These are phyloP conservation scores for Rhizopogon sp. DNA, from an alignment of 768 basidiomycete species.

Conservation along the genomic window DNA sequence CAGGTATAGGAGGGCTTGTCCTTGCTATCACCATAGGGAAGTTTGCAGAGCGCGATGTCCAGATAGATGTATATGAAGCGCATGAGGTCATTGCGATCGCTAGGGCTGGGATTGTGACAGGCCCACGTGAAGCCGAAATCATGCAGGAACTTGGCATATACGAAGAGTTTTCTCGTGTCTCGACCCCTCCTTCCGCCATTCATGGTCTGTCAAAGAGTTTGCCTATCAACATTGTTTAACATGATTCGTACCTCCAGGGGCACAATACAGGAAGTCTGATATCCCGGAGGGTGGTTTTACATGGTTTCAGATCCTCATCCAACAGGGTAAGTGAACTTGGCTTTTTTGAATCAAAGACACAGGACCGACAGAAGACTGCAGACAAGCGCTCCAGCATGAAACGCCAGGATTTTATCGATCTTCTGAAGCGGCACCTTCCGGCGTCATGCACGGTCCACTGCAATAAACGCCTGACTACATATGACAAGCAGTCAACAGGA, in stretches of 20 bases:
- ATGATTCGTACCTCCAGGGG: not conserved
- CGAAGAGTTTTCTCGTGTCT: slow-evolving; percentile 9
- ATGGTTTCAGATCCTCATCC: slow-evolving; percentile 15
- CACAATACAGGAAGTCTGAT: slow-evolving; percentile 16
- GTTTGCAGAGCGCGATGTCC: slow-evolving; percentile 23
- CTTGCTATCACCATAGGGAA: slow-evolving; percentile 30
- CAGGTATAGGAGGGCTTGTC: slow-evolving; percentile 33
- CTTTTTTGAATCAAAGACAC: slow-evolving; percentile 19
- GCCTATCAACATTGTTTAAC: not conserved
- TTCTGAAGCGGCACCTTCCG: slow-evolving; percentile 15
- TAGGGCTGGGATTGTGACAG: slow-evolving; percentile 39
- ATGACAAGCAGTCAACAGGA: slow-evolving; percentile 3
- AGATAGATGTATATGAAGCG: slow-evolving; percentile 40
- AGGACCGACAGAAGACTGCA: slow-evolving; percentile 12
- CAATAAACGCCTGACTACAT: slow-evolving; percentile 15
- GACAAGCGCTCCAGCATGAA: slow-evolving; percentile 11
- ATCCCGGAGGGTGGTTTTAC: slow-evolving; percentile 24
- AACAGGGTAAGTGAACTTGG: slow-evolving; percentile 5
- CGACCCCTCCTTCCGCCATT: slow-evolving; percentile 6
- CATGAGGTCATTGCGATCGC: slow-evolving; percentile 31
- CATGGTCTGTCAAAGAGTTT: slow-evolving; percentile 1
- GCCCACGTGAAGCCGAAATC: slow-evolving; percentile 38
- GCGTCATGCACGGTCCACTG: slow-evolving; percentile 13
- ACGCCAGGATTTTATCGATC: slow-evolving; percentile 17
- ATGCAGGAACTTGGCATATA: slow-evolving; percentile 35